phyloP scores from a whole-genome alignment of 768 basidiomycete genomes.

The Pisolithus sp. region DNA sequence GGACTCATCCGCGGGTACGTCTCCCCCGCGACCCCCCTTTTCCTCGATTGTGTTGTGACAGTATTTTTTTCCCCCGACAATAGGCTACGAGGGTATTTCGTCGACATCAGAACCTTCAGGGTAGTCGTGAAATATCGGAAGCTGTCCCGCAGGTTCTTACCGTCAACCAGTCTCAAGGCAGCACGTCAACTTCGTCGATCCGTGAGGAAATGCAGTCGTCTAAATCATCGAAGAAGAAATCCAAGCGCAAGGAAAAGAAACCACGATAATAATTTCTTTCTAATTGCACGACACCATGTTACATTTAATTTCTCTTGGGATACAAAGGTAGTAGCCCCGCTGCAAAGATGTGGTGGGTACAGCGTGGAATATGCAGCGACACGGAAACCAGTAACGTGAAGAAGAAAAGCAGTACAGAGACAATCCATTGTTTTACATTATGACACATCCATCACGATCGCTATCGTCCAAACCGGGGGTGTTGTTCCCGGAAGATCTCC shows the following conservation, averaged over 20 bases:
- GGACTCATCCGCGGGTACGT: slow-evolving; percentile 63
- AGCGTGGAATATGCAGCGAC: slow-evolving; percentile 9
- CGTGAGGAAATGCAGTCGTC: slow-evolving; percentile 19
- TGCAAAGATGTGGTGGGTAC: slow-evolving; percentile 7
- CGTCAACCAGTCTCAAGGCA: slow-evolving; percentile 10
- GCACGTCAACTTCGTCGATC: slow-evolving; percentile 13
- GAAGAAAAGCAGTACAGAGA: slow-evolving; percentile 23
- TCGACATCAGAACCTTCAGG: not conserved
- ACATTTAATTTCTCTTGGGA: slow-evolving; percentile 11
- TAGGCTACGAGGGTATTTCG: slow-evolving; percentile 28
- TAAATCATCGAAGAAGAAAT: slow-evolving; percentile 27
- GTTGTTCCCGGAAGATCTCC: slow-evolving; percentile 41
- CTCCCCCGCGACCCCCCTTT: not conserved
- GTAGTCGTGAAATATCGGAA: slow-evolving; percentile 9
- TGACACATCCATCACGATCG: slow-evolving; percentile 56
- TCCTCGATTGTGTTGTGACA: not conserved
- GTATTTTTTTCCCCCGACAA: not conserved
- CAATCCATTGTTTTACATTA: slow-evolving; percentile 49
- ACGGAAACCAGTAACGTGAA: slow-evolving; percentile 7
- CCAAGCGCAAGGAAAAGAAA: slow-evolving; percentile 29
- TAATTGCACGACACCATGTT: slow-evolving; percentile 2
- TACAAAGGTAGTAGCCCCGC: slow-evolving; percentile 10
- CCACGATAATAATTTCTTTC: not conserved
- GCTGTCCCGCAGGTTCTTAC: not conserved
- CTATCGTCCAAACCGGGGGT: slow-evolving; percentile 41